Conservation (phyloP, 257 asterid genomes). For the Leptodermis oblonga region DNA sequence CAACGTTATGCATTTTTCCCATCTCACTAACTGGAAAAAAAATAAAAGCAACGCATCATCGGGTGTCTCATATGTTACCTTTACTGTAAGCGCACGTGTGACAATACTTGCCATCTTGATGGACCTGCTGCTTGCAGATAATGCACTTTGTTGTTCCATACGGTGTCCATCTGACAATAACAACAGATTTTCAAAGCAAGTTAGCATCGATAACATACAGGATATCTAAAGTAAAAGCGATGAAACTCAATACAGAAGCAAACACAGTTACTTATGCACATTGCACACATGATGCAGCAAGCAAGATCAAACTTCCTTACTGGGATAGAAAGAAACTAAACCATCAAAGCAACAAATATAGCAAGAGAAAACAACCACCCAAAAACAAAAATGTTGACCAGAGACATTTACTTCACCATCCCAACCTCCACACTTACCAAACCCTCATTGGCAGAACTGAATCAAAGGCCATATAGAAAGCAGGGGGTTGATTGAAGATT, state of each 20-base stretch:
- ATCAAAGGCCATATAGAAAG: background rate
- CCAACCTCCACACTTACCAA: background rate
- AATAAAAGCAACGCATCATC: background rate
- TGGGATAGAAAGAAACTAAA: background rate
- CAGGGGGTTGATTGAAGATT: background rate
- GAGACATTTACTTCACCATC: background rate
- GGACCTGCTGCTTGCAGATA: constrained; percentile 99
- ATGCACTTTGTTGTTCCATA: constrained; percentile 82
- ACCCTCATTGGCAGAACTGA: background rate
- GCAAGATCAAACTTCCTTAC: background rate
- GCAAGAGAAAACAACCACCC: background rate
- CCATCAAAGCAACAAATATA: background rate
- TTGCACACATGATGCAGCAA: no score
- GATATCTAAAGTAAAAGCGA: background rate
- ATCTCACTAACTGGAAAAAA: background rate
- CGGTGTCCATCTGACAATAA: constrained; percentile 81
- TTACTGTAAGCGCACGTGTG: constrained; percentile 98
- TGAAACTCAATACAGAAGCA: background rate
- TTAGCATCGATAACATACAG: background rate
- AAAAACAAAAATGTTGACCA: background rate
- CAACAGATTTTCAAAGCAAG: constrained; percentile 11
- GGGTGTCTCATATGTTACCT: constrained; percentile 39
- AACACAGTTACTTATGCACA: background rate
- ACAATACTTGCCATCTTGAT: constrained; percentile 91
- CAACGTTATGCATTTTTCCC: background rate